Evolutionary conservation across 164 flowering plant species (phyloP), one percentile per base, ranked within the genome.

Genomic region (Piper betle): DNA sequence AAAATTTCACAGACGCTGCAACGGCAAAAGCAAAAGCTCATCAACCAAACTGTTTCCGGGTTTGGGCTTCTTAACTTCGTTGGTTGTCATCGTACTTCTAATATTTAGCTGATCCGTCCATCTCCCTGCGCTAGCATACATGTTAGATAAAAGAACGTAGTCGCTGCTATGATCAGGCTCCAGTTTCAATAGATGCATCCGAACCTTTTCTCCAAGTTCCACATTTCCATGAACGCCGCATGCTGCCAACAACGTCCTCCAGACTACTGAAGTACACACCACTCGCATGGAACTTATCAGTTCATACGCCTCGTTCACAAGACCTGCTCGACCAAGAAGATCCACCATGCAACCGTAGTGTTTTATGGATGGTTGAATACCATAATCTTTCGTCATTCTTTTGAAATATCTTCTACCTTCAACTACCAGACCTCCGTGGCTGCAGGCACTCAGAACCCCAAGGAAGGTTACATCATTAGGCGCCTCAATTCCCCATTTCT

Each of bases 341-440:
- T 88, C 93, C 48, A 86, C 80, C 84, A 86, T 81, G 58, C 85
- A 78, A 43, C 96, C 96, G 62, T 83, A 88, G 66, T 88, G 93
- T 80, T 84, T 85, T 6, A 88, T 69, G 68, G 76, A 64, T 4
- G 89, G 93, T 69, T 78, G 69, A 66, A 88, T 76, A 13, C 55
- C 71, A 70, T 79, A 80, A 15, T 55, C 61, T 1, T 38, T 72
- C 37, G 53, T 64, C 96, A 88, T 86, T 1, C 60, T 20, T 65
- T 74, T 69, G 63, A 89, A 85, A 68, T 72, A 78, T 3, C 52
- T 48, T 10, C 73, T 74, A 64, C 94, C 97, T 55, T 76, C 67
- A 42, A 78, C 82, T 19, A 82, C 75, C 72, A 83, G 59, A 33
- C 97, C 90, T 57, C 81, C 75, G 63, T 81, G 92, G 62, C 88